Conservation (phyloP, 2,329 filamentous ascomycete genomes). For the Aurifilum marmelostoma region DNA sequence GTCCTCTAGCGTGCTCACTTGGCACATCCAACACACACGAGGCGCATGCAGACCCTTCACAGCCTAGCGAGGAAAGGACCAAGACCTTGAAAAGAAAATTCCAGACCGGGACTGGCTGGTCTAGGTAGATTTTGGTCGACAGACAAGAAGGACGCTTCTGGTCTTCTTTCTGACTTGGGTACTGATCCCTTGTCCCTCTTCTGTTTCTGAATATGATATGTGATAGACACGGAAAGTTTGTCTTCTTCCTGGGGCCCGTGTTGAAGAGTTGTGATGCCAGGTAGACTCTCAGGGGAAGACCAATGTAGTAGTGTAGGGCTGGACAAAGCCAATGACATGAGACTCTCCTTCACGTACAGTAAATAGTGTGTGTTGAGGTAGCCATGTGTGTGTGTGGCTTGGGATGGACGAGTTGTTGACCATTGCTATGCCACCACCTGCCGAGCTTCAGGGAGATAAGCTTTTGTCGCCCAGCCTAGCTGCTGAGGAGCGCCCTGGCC, state of each 20-base stretch:
- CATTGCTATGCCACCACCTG: constrained; percentile 28
- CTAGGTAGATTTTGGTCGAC: constrained; percentile 11
- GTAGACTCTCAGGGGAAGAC: neutral
- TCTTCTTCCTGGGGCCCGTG: neutral
- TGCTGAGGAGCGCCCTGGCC: constrained; percentile 11
- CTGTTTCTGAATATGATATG: neutral
- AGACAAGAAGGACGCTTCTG: neutral
- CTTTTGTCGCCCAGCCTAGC: constrained; percentile 23
- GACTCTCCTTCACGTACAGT: neutral
- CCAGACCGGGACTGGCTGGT: constrained; percentile 7
- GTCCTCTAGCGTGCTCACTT: constrained; percentile 26
- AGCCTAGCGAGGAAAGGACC: constrained; percentile 22
- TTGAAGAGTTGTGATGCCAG: constrained; percentile 7
- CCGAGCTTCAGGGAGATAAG: constrained; percentile 28
- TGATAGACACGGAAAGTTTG: neutral
- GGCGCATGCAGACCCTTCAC: constrained; percentile 15
- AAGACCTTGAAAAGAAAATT: neutral
- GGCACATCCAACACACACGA: constrained; percentile 7
- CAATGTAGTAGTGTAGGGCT: constrained; percentile 4
- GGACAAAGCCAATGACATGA: constrained; percentile 11
- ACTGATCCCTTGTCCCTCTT: neutral
- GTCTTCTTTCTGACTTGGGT: neutral
- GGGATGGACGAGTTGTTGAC: constrained; percentile 21
- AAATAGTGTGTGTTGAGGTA: constrained; percentile 2
- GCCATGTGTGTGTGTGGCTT: constrained; percentile 24